Conservation (phyloP, 176 grass and related monocot species). For the Oryza nivara region DNA sequence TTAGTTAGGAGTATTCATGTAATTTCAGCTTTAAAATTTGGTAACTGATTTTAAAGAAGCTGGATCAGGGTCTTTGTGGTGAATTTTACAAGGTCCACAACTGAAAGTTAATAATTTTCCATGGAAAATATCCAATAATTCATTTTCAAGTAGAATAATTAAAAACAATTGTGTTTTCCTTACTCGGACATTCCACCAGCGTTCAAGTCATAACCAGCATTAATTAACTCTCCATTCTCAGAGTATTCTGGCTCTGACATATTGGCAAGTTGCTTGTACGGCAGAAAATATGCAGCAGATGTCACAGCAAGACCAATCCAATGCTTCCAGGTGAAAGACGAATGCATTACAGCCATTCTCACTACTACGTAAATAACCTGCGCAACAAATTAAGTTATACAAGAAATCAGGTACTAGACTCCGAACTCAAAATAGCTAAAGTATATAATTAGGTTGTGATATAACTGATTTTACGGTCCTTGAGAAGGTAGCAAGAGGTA, state of each 20-base stretch:
- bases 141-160: neutral
- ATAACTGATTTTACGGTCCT: neutral
- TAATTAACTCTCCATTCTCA: slow-evolving; percentile 67
- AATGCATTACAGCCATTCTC: slow-evolving; percentile 84
- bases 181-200: slow-evolving; percentile 88
- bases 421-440: slow-evolving; percentile 13
- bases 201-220: slow-evolving; percentile 79
- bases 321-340: slow-evolving; percentile 97
- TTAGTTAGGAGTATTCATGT: slow-evolving; percentile 20
- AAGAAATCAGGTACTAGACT: slow-evolving; percentile 10
- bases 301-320: slow-evolving; percentile 87
- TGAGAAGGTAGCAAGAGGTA: neutral
- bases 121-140: neutral
- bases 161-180: slow-evolving; percentile 24
- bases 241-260: slow-evolving; percentile 80
- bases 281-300: slow-evolving; percentile 70
- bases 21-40: neutral
- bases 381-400: neutral
- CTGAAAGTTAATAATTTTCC: neutral
- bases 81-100: neutral
- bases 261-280: slow-evolving; percentile 87
- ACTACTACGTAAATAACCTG: slow-evolving; percentile 82
- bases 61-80: neutral
- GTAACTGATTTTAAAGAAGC: slow-evolving; percentile 18
- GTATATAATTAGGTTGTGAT: neutral